These are phyloP conservation scores for Parathielavia hyrcaniae DNA, from an alignment of 495 filamentous ascomycete species.

Conservation along the genomic window DNA sequence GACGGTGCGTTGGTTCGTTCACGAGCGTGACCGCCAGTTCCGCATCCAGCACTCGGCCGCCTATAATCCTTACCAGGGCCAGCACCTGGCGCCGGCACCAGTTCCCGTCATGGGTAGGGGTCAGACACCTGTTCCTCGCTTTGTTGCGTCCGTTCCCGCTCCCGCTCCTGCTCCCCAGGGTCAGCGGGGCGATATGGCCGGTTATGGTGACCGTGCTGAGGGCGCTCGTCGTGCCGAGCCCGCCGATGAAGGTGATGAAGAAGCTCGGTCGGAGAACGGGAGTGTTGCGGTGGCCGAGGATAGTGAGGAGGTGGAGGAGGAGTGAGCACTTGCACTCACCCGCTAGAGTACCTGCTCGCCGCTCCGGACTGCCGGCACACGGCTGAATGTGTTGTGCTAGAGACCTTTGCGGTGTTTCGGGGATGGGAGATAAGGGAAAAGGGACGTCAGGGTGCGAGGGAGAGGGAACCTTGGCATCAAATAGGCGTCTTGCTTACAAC, in stretches of 20 bases:
- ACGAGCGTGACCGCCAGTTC: not conserved
- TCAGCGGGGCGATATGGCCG: too few species aligned
- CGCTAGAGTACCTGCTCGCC: not conserved
- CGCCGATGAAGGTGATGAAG: not conserved
- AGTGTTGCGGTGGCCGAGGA: not conserved
- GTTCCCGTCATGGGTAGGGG: too few species aligned
- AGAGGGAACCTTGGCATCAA: not conserved
- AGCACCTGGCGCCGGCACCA: not conserved
- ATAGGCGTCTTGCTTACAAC: not conserved
- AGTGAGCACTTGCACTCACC: not conserved
- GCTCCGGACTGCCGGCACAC: not conserved
- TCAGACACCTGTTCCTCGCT: not conserved
- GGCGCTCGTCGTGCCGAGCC: not conserved
- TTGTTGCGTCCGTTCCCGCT: too few species aligned
- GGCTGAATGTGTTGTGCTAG: too few species aligned
- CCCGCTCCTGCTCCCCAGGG: not conserved
- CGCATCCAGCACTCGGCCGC: not conserved
- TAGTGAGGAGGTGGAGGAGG: not conserved
- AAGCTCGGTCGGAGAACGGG: not conserved
- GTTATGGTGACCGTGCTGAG: not conserved
- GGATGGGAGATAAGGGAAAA: not conserved
- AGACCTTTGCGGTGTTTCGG: too few species aligned
- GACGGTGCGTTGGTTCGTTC: constrained; percentile 18
- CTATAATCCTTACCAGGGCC: not conserved
- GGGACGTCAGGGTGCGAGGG: not conserved